These are phyloP conservation scores for Aspergillus viridinutans DNA, from an alignment of 2,329 filamentous ascomycete species.

Conservation along the genomic window DNA sequence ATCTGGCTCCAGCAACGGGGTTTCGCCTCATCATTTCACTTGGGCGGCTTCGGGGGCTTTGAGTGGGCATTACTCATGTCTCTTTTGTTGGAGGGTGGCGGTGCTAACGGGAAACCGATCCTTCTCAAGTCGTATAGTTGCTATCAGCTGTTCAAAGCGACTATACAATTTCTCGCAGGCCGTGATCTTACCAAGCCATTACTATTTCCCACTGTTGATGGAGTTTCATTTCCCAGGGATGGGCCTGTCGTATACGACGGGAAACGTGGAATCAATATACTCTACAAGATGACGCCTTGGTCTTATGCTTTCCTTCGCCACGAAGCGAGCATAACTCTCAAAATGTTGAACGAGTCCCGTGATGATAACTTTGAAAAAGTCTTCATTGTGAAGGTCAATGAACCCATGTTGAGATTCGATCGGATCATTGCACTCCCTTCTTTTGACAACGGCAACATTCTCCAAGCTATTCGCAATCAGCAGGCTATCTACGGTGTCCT, in stretches of 20 bases:
- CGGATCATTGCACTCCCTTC: conserved; percentile 40
- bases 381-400: conserved; percentile 65
- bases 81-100: conserved; percentile 73
- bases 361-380: conserved; percentile 78
- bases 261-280: conserved; percentile 68
- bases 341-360: conserved; percentile 67
- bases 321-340: conserved; percentile 70
- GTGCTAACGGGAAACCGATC: conserved; percentile 64
- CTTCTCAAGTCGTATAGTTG: conserved; percentile 79
- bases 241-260: conserved; percentile 77
- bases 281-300: conserved; percentile 88
- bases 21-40: conserved; percentile 63
- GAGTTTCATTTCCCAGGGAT: conserved; percentile 35
- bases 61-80: conserved; percentile 84
- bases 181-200: conserved; percentile 70
- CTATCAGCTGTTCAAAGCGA: conserved; percentile 92
- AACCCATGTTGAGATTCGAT: conserved; percentile 54
- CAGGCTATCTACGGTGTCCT: conserved; percentile 59
- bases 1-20: conserved; percentile 88
- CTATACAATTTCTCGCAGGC: conserved; percentile 77
- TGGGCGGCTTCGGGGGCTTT: conserved; percentile 86
- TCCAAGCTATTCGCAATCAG: conserved; percentile 27
- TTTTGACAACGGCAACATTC: conserved; percentile 22
- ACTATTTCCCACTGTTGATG: conserved; percentile 30
- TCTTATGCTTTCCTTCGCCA: conserved; percentile 70